A percentile compares a stretch with the other conserved stretches of the same genome.
phyloP scores from a whole-genome alignment of 1,284 basidiomycete species.

The Fistulinella cinereoalba region DNA sequence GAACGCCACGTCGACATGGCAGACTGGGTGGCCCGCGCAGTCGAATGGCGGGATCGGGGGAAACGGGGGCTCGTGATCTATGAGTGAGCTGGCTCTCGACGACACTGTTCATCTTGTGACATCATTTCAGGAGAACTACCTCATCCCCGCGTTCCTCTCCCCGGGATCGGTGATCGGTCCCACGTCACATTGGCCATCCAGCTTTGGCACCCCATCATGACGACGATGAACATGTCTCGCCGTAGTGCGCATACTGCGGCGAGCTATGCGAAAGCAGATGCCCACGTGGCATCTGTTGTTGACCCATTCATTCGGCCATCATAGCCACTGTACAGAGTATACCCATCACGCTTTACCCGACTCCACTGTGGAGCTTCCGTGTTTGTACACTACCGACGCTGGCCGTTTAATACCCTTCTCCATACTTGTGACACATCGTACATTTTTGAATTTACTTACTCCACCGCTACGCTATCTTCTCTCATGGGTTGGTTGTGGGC shows the following conservation, averaged over 20 bases:
- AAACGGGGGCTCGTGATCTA: slow-evolving; percentile 20
- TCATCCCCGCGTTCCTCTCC: slow-evolving; percentile 25
- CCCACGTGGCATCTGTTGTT: background rate
- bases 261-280: background rate
- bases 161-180: slow-evolving; percentile 22
- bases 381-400: slow-evolving; percentile 20
- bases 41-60: slow-evolving; percentile 44
- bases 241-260: background rate
- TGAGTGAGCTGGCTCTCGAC: slow-evolving; percentile 22
- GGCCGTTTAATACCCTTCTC: slow-evolving; percentile 35
- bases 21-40: slow-evolving; percentile 71
- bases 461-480: too few species aligned
- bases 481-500: slow-evolving; percentile 8
- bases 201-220: background rate
- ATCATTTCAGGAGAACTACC: slow-evolving; percentile 10
- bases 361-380: slow-evolving; percentile 1
- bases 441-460: slow-evolving; percentile 17
- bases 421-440: slow-evolving; percentile 9
- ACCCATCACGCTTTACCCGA: background rate
- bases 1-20: slow-evolving; percentile 75
- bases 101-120: slow-evolving; percentile 12
- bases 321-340: background rate
- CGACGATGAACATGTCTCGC: background rate
- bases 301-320: slow-evolving; percentile 1
- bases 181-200: background rate